Conservation (phyloP, 129 eudicot species). For the Daucus carota region DNA sequence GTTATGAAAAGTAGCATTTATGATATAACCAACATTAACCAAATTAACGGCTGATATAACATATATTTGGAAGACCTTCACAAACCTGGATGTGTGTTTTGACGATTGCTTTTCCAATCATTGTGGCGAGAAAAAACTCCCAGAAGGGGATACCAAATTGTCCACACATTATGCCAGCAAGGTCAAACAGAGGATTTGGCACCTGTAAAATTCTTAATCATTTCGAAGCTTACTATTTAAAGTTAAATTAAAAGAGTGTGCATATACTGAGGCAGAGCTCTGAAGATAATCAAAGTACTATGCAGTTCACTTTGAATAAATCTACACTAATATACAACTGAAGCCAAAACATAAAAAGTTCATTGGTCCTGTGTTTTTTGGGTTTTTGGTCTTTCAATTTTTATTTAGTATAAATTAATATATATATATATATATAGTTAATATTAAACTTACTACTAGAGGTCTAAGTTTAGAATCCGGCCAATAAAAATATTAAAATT, state of each 20-base stretch:
- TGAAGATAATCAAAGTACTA: not conserved
- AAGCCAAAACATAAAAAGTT: too few species aligned
- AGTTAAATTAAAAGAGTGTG: not conserved
- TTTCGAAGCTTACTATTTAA: constrained; percentile 3
- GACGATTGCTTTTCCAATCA: constrained; percentile 80
- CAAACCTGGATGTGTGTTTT: constrained; percentile 95
- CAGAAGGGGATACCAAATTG: constrained; percentile 95
- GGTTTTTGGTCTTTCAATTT: too few species aligned
- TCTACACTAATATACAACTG: too few species aligned
- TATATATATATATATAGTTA: too few species aligned
- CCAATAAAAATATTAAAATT: too few species aligned
- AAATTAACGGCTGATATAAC: not conserved
- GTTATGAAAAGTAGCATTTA: not conserved
- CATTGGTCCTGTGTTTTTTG: too few species aligned
- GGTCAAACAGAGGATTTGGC: constrained; percentile 97
- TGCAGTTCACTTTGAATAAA: not conserved
- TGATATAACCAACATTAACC: not conserved
- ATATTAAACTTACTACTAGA: too few species aligned
- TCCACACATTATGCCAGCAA: constrained; percentile 99
- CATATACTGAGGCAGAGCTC: not conserved
- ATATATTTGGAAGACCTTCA: not conserved
- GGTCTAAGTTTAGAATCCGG: too few species aligned
- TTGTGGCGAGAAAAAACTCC: constrained; percentile 81
- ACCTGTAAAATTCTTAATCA: constrained; percentile 41
- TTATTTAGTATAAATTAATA: too few species aligned